Evolutionary conservation across 108 stramenopile genomes (phyloP).

Genomic region (Cyclotella atomus): DNA sequence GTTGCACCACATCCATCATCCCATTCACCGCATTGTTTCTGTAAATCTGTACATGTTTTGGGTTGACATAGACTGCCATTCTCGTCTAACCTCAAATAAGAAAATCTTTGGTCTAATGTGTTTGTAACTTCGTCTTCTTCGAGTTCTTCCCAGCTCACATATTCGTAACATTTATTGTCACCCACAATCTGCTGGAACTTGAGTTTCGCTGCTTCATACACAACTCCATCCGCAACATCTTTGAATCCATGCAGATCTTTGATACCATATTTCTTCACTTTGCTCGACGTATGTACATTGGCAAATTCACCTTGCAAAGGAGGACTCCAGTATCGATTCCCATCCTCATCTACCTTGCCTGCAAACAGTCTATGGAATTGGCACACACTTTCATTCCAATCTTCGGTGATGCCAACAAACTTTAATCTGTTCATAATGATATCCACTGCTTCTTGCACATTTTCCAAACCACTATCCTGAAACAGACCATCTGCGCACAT

Average conservation of each 20-base stretch:
- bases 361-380: slow-evolving; percentile 53
- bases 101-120: neutral
- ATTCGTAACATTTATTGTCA: slow-evolving; percentile 42
- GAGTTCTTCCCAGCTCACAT: slow-evolving; percentile 42
- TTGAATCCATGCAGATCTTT: slow-evolving; percentile 48
- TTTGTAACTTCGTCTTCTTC: slow-evolving; percentile 6
- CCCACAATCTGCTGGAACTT: slow-evolving; percentile 46
- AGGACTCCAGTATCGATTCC: slow-evolving; percentile 23
- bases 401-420: slow-evolving; percentile 51
- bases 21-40: slow-evolving; percentile 59
- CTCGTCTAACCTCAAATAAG: slow-evolving; percentile 21
- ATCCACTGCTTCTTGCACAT: slow-evolving; percentile 37
- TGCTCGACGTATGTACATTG: slow-evolving; percentile 48
- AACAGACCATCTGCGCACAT: slow-evolving; percentile 36
- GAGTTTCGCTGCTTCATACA: slow-evolving; percentile 47
- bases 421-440: slow-evolving; percentile 36
- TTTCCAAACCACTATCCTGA: slow-evolving; percentile 32
- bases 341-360: slow-evolving; percentile 19
- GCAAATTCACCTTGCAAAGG: slow-evolving; percentile 51
- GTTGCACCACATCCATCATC: slow-evolving; percentile 49
- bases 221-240: slow-evolving; percentile 46
- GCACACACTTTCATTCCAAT: slow-evolving; percentile 57
- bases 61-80: slow-evolving; percentile 42
- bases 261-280: slow-evolving; percentile 21
- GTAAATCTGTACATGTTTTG: slow-evolving; percentile 49